Evolutionary conservation across 2,329 filamentous ascomycete species (phyloP).

Genomic region (Nemania abortiva): DNA sequence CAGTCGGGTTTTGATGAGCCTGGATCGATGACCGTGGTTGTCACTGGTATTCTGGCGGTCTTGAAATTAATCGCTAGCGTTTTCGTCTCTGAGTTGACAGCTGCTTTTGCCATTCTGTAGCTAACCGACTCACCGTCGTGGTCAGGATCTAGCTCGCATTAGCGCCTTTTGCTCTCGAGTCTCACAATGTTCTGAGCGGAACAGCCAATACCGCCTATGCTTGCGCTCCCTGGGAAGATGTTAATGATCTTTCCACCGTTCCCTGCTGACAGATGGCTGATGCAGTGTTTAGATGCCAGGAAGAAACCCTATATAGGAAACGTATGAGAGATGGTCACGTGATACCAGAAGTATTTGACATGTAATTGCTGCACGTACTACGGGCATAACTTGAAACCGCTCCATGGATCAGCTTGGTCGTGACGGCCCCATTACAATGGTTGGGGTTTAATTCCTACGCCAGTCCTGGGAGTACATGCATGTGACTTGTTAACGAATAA

Average conservation of each 20-base stretch:
- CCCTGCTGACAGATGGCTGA: background rate
- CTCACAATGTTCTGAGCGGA: background rate
- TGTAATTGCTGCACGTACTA: background rate
- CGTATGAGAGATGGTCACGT: background rate
- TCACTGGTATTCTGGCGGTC: background rate
- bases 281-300: background rate
- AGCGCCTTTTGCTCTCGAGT: background rate
- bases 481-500: background rate
- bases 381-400: background rate
- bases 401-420: background rate
- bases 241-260: background rate
- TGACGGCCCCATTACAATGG: background rate
- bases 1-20: background rate
- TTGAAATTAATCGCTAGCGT: background rate
- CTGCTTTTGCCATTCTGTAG: background rate
- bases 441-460: background rate
- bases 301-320: background rate
- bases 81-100: background rate
- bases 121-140: background rate
- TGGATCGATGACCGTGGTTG: background rate
- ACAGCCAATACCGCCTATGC: background rate
- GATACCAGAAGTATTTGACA: background rate
- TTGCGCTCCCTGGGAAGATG: background rate
- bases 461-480: background rate
- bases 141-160: background rate